Conservation (phyloP, 2,329 filamentous ascomycete species). For the Chaetoscypha palmicola region DNA sequence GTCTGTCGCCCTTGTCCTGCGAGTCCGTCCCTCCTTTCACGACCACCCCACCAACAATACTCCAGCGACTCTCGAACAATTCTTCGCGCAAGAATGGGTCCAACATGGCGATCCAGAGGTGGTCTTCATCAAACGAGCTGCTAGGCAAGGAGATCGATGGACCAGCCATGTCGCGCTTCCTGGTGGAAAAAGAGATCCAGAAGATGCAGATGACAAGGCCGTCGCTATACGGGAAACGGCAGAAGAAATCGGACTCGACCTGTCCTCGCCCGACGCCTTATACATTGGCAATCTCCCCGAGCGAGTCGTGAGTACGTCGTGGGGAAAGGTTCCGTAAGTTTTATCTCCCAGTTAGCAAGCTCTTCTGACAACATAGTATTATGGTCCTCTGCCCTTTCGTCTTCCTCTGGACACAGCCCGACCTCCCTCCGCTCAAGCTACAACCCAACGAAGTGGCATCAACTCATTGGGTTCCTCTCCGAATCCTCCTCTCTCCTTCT, state of each 20-base stretch:
- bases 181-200: slow-evolving; percentile 58
- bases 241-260: slow-evolving; percentile 60
- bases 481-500: slow-evolving; percentile 50
- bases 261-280: slow-evolving; percentile 41
- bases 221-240: slow-evolving; percentile 57
- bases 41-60: slow-evolving; percentile 38
- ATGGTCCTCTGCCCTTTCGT: slow-evolving; percentile 66
- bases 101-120: slow-evolving; percentile 58
- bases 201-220: slow-evolving; percentile 54
- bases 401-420: slow-evolving; percentile 52
- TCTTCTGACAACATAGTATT: slow-evolving; percentile 35
- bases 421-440: slow-evolving; percentile 50
- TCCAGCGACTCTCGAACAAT: slow-evolving; percentile 37
- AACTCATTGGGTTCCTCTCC: slow-evolving; percentile 61
- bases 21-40: slow-evolving; percentile 50
- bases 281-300: slow-evolving; percentile 57
- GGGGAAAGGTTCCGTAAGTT: slow-evolving; percentile 55
- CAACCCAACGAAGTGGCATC: slow-evolving; percentile 63
- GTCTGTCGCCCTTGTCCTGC: slow-evolving; percentile 59
- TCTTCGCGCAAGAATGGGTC: slow-evolving; percentile 60
- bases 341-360: background rate
- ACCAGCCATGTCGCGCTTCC: slow-evolving; percentile 62
- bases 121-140: slow-evolving; percentile 64
- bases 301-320: slow-evolving; percentile 57
- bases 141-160: slow-evolving; percentile 60